Evolutionary conservation across 2,329 filamentous ascomycete genomes (phyloP), one percentile per base, ranked within the genome.

Genomic region (Neopestalotiopsis clavispora): DNA sequence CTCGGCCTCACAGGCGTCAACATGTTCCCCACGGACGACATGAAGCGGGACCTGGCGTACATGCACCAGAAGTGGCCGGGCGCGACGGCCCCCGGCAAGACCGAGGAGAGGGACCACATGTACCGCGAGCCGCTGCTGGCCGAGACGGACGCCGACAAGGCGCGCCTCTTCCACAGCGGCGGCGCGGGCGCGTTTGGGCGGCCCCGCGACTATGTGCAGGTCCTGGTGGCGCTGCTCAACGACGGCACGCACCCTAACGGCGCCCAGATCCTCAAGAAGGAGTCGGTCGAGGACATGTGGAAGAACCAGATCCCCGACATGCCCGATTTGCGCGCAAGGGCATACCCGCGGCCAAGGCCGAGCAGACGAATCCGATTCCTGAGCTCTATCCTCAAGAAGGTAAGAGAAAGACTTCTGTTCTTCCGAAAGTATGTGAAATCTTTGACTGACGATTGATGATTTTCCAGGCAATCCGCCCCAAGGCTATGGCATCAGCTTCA

Each of bases 201-300:
- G 69, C 89, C 89, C 0, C 82, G 83, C 9, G 89, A 92, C 60
- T 92, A 91, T 42, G 32, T 52, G 88, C 87, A 88, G 70, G 84
- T 92, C 28, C 83, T 93, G 3, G 84, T 88, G 0, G 83, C 85
- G 0, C 79, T 94, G 1, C 79, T 93, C 32, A 93, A 93, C 75
- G 80, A 90, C 70, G 91, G 91, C 60, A 86, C 81, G 0, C 89
- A 85, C 42, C 87, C 91, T 0, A 92, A 89, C 0, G 85, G 86
- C 1, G 76, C 77, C 0, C 81, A 82, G 65, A 84, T 93, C 40
- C 81, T 93, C 6, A 80, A 82, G 23, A 81, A 84, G 17, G 80
- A 84, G 38, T 91, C 89, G 0, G 86, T 93, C 0, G 83, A 90
- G 13, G 78, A 86, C 40, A 91, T 93, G 87, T 92, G 90, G 76